A percentile compares a stretch with the other conserved stretches of the same genome.
Conservation (phyloP, 1,284 basidiomycete genomes). For the Mycena sp. region DNA sequence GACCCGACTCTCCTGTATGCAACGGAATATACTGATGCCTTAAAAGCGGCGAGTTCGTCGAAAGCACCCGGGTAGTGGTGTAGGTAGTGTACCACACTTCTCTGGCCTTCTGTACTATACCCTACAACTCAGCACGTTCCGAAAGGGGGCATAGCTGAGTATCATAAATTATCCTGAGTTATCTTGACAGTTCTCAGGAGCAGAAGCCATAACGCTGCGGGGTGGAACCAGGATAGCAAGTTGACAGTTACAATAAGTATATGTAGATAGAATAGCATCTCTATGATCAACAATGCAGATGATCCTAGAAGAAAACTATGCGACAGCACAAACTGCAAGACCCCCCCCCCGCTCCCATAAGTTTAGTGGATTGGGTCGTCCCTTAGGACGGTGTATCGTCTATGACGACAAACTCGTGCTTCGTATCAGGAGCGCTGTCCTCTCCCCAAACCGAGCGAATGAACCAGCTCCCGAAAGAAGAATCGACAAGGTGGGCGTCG, state of each 20-base stretch:
- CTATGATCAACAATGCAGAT: slow-evolving; percentile 1
- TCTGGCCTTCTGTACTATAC: too few relatives aligned
- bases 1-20: too few relatives aligned
- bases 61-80: too few relatives aligned
- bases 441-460: slow-evolving; percentile 30
- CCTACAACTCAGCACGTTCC: too few relatives aligned
- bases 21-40: too few relatives aligned
- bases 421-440: slow-evolving; percentile 9
- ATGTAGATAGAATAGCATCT: slow-evolving; percentile 11
- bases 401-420: slow-evolving; percentile 23
- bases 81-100: too few relatives aligned
- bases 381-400: slow-evolving; percentile 10
- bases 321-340: not conserved
- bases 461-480: slow-evolving; percentile 35
- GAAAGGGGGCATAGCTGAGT: too few relatives aligned
- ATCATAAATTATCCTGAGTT: too few relatives aligned
- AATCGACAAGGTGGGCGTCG: slow-evolving; percentile 29
- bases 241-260: slow-evolving; percentile 25
- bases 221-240: slow-evolving; percentile 17
- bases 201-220: too few relatives aligned
- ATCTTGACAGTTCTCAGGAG: too few relatives aligned
- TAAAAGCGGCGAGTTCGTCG: too few relatives aligned
- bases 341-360: slow-evolving; percentile 3
- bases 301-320: slow-evolving; percentile 1
- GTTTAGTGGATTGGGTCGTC: not conserved